Evolutionary conservation across 1,284 basidiomycete genomes (phyloP), one percentile per base, ranked within the genome.

Genomic region (Ustilago crameri): DNA sequence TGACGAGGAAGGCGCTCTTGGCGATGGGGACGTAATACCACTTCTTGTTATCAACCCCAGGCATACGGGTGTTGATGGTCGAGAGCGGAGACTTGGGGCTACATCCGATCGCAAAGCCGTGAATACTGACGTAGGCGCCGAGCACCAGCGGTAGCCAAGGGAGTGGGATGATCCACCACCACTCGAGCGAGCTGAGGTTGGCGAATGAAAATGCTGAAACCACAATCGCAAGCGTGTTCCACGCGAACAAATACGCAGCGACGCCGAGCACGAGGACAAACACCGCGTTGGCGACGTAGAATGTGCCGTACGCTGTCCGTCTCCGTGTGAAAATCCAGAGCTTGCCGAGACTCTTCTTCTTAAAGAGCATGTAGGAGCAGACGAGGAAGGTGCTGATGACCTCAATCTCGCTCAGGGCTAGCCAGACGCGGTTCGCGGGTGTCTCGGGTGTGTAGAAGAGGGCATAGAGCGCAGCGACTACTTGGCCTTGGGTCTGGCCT

Each of bases 241-340:
- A 69, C 0, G 44, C 66, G 1, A 60, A 7, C 9, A 69, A 23
- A 26, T 69, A 64, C 3, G 20, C 0, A 2, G 47, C 35, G 4
- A 64, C 56, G 9, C 32, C 49, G 17, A 27, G 2, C 15, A 60
- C 48, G 41, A 59, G 40, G 1, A 30, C 18, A 14, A 60, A 46
- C n/a, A 69, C 49, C 10, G 66, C 51, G 23, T 69, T 69, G 37
- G 48, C 26, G 12, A 69, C 55, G 23, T 32, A 53, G 18, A 63
- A 59, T 1, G 42, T 40, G 3, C 66, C 66, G 22, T 55, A 35
- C 7, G 12, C 17, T 0, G 60, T 55, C 1, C 18, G 2, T 27
- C 60, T 52, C 7, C 9, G 27, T 20, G 51, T 51, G 34, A 69
- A n/a, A 48, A 64, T 18, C 66, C 66, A 69, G 8, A 63, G 43